Evolutionary conservation across 2,329 filamentous ascomycete genomes (phyloP).

Genomic region (Botryosphaeria agaves): DNA sequence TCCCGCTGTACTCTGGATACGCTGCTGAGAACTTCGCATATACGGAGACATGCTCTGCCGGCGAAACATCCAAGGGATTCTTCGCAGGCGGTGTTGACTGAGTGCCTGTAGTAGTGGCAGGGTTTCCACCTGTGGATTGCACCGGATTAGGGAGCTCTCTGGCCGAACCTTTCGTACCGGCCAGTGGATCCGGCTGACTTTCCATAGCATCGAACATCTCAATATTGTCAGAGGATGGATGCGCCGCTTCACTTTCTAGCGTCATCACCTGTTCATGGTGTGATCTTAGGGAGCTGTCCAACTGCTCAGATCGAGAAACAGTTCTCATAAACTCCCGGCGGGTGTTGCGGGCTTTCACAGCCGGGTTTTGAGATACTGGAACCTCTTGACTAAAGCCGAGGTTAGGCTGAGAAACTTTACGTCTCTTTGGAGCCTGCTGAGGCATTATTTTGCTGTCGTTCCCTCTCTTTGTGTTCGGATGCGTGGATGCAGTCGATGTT

Average conservation of each 20-base stretch:
- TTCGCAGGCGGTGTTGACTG: too few species aligned
- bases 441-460: neutral
- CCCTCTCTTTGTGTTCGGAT: slow-evolving; percentile 3
- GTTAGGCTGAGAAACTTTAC: neutral
- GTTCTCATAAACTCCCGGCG: slow-evolving; percentile 6
- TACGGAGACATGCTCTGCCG: neutral
- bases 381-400: slow-evolving; percentile 4
- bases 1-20: slow-evolving; percentile 19
- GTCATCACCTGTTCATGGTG: neutral
- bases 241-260: neutral
- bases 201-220: neutral
- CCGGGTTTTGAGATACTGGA: slow-evolving; percentile 2
- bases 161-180: neutral
- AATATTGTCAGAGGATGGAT: neutral
- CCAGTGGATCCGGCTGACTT: neutral
- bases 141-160: neutral
- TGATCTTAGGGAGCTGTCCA: neutral
- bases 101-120: too few species aligned
- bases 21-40: slow-evolving; percentile 12
- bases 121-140: too few species aligned
- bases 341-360: neutral
- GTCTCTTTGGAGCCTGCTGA: slow-evolving; percentile 1
- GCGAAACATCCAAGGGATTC: neutral
- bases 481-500: neutral
- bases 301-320: neutral